Conservation (phyloP, 208 protist genomes). For the Leishmania aethiopica region DNA sequence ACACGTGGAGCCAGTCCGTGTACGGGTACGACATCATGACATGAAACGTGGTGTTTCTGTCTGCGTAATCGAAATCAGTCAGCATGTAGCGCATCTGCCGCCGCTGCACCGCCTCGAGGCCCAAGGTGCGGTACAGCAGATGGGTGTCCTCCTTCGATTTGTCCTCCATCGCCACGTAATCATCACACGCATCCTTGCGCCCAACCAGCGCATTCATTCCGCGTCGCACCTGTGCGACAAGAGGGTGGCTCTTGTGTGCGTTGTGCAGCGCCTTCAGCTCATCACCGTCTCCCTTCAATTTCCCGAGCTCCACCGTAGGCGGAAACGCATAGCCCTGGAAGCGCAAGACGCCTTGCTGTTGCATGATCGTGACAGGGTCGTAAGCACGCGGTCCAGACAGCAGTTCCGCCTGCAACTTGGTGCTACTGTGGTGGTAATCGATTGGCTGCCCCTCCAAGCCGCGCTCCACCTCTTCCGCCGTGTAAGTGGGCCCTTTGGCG, state of each 20-base stretch:
- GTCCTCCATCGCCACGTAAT: slow-evolving; percentile 50
- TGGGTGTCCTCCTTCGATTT: slow-evolving; percentile 57
- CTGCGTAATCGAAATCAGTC: slow-evolving; percentile 82
- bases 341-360: slow-evolving; percentile 79
- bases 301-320: slow-evolving; percentile 74
- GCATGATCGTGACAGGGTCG: slow-evolving; percentile 76
- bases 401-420: slow-evolving; percentile 65
- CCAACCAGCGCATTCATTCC: slow-evolving; percentile 50
- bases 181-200: slow-evolving; percentile 39
- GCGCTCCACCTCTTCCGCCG: slow-evolving; percentile 49
- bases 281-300: slow-evolving; percentile 61
- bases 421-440: slow-evolving; percentile 74
- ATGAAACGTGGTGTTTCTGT: slow-evolving; percentile 82
- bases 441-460: slow-evolving; percentile 77
- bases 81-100: slow-evolving; percentile 88
- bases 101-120: slow-evolving; percentile 80
- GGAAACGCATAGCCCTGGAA: slow-evolving; percentile 90
- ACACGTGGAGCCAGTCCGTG: slow-evolving; percentile 83
- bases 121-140: slow-evolving; percentile 63
- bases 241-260: slow-evolving; percentile 36
- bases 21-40: slow-evolving; percentile 94
- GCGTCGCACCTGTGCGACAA: slow-evolving; percentile 34
- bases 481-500: slow-evolving; percentile 40
- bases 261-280: slow-evolving; percentile 27
- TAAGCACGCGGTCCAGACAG: slow-evolving; percentile 69